These are phyloP conservation scores for Collariella sp. DNA, from an alignment of 495 filamentous ascomycete genomes.

Conservation along the genomic window DNA sequence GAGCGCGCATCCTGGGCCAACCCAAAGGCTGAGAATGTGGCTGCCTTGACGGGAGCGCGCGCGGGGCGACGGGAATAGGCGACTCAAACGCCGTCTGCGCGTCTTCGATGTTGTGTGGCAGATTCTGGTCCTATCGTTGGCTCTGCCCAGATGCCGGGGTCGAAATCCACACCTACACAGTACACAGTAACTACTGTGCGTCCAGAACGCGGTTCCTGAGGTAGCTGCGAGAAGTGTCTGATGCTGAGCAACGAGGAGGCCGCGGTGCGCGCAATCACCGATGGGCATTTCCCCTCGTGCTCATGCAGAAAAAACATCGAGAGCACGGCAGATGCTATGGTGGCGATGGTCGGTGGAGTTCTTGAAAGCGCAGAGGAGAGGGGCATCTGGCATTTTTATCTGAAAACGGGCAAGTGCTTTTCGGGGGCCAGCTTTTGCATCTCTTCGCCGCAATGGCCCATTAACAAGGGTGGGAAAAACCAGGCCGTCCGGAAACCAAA, in stretches of 20 bases:
- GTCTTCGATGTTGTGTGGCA: constrained; percentile 1
- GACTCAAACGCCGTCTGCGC: background rate
- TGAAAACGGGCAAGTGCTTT: background rate
- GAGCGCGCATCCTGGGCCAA: background rate
- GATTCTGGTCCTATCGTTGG: constrained; percentile 7
- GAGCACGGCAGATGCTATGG: background rate
- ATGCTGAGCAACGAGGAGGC: background rate
- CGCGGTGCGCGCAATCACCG: too few species aligned
- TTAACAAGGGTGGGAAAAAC: background rate
- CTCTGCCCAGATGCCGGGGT: background rate
- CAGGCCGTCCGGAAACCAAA: too few species aligned
- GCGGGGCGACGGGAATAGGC: background rate
- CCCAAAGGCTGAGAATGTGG: background rate
- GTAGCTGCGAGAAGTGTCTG: background rate
- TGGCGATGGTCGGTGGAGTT: background rate
- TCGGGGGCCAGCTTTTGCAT: background rate
- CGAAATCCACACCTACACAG: too few species aligned
- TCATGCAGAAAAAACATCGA: background rate
- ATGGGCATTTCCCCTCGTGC: background rate
- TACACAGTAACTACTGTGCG: background rate
- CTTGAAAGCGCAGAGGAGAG: background rate
- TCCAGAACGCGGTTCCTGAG: background rate
- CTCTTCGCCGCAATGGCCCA: background rate
- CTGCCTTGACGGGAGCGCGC: constrained; percentile 4
- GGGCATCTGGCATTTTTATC: background rate